Evolutionary conservation across 257 asterid species (phyloP).

Genomic region (Salvia hispanica): DNA sequence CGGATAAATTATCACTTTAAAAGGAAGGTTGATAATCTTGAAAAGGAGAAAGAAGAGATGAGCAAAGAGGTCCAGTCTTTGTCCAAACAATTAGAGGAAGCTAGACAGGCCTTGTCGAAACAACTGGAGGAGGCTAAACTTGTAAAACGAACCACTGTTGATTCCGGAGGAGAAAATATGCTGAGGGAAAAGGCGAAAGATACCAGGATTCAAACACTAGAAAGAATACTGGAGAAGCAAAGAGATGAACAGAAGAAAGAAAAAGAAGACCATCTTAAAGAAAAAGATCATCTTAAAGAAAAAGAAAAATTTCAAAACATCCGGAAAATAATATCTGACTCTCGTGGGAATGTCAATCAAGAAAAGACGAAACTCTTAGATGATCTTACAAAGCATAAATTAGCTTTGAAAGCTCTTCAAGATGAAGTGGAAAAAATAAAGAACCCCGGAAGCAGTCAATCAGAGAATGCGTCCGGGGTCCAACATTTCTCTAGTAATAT

Average conservation of each 20-base stretch:
- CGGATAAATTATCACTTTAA: conserved; percentile 34
- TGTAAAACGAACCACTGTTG: conserved; percentile 53
- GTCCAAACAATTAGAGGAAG: conserved; percentile 76
- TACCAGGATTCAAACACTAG: conserved; percentile 72
- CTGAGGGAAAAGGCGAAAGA: conserved; percentile 70
- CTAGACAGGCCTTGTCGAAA: conserved; percentile 57
- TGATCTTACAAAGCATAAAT: conserved; percentile 76
- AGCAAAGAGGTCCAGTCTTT: conserved; percentile 63
- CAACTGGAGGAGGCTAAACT: conserved; percentile 75
- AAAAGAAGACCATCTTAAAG: conserved; percentile 57
- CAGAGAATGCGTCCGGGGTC: conserved; percentile 48
- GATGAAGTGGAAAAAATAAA: conserved; percentile 77
- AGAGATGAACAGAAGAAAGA: conserved; percentile 64
- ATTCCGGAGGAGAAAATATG: conserved; percentile 62
- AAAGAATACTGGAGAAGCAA: conserved; percentile 60
- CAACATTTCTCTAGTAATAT: conserved; percentile 3
- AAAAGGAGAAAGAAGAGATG: conserved; percentile 72
- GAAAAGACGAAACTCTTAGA: conserved; percentile 44
- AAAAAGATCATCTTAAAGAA: conserved; percentile 61
- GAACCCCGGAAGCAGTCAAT: conserved; percentile 47
- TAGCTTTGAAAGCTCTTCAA: conserved; percentile 53
- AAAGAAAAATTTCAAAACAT: conserved; percentile 45
- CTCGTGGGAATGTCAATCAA: conserved; percentile 43
- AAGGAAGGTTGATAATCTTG: conserved; percentile 51
- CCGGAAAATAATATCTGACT: conserved; percentile 48